Evolutionary conservation across 2,329 filamentous ascomycete species (phyloP).

Genomic region (Fusarium acutatum): DNA sequence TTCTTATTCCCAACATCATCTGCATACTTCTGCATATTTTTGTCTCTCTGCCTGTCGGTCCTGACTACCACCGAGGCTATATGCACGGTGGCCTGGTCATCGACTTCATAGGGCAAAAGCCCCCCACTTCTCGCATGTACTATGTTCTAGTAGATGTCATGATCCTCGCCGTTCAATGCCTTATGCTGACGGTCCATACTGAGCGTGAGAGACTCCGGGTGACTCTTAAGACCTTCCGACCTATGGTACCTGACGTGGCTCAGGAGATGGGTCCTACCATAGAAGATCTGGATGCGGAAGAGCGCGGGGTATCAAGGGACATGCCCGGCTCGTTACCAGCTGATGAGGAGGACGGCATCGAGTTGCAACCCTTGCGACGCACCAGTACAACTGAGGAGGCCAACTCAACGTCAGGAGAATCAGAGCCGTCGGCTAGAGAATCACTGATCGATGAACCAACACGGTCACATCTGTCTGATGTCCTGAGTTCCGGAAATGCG

Average conservation of each 20-base stretch:
- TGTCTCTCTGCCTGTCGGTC: conserved; percentile 62
- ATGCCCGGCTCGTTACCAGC: conserved; percentile 46
- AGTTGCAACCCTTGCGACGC: conserved; percentile 52
- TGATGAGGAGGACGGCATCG: conserved; percentile 55
- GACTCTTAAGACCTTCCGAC: conserved; percentile 52
- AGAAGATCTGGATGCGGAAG: conserved; percentile 66
- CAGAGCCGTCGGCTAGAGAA: conserved; percentile 40
- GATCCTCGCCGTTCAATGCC: conserved; percentile 65
- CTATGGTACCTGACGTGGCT: conserved; percentile 43
- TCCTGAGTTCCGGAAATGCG: conserved; percentile 64
- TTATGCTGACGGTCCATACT: conserved; percentile 71
- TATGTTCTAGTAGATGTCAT: conserved; percentile 65
- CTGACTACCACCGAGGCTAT: conserved; percentile 70
- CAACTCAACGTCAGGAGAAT: conserved; percentile 39
- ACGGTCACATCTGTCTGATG: conserved; percentile 54
- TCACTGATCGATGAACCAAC: conserved; percentile 42
- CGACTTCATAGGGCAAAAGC: conserved; percentile 73
- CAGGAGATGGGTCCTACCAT: conserved; percentile 44
- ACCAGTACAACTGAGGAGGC: conserved; percentile 37
- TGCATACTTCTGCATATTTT: conserved; percentile 70
- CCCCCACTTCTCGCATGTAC: conserved; percentile 64
- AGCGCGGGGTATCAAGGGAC: conserved; percentile 59
- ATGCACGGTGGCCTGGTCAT: conserved; percentile 73
- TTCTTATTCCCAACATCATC: conserved; percentile 66
- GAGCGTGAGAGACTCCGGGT: conserved; percentile 66